phyloP scores from a whole-genome alignment of 352 stramenopile species.

The Globisporangium acanthophoron region DNA sequence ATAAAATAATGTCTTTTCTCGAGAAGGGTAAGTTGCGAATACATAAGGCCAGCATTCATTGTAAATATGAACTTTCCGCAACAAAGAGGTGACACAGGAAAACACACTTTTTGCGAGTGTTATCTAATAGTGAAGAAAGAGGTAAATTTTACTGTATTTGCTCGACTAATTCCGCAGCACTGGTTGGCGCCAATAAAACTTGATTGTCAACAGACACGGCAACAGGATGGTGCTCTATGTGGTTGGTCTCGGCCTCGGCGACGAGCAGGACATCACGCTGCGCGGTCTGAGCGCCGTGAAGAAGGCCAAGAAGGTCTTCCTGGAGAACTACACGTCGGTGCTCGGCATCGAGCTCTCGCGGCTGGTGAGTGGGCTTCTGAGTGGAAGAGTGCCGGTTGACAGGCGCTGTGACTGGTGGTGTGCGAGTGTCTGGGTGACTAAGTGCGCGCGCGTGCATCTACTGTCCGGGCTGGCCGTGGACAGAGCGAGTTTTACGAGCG shows the following conservation, averaged over 20 bases:
- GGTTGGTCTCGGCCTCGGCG: constrained; percentile 95
- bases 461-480: constrained; percentile 6
- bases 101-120: background rate
- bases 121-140: too few relatives aligned
- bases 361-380: constrained; percentile 39
- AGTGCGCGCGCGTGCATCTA: background rate
- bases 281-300: constrained; percentile 95
- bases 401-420: background rate
- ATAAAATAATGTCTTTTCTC: background rate
- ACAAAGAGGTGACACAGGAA: background rate
- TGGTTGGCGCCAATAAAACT: too few relatives aligned
- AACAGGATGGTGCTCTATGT: constrained; percentile 92
- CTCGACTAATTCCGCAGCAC: too few relatives aligned
- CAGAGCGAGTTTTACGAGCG: constrained; percentile 94
- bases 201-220: too few relatives aligned
- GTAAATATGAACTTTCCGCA: background rate
- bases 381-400: background rate
- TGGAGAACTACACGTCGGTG: constrained; percentile 98
- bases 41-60: background rate
- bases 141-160: too few relatives aligned
- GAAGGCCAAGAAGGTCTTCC: constrained; percentile 92
- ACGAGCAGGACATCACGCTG: constrained; percentile 99
- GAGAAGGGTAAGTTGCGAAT: background rate
- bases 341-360: constrained; percentile 87
- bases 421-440: background rate